phyloP scores from a whole-genome alignment of 352 stramenopile species.

The Globisporangium emineosum region DNA sequence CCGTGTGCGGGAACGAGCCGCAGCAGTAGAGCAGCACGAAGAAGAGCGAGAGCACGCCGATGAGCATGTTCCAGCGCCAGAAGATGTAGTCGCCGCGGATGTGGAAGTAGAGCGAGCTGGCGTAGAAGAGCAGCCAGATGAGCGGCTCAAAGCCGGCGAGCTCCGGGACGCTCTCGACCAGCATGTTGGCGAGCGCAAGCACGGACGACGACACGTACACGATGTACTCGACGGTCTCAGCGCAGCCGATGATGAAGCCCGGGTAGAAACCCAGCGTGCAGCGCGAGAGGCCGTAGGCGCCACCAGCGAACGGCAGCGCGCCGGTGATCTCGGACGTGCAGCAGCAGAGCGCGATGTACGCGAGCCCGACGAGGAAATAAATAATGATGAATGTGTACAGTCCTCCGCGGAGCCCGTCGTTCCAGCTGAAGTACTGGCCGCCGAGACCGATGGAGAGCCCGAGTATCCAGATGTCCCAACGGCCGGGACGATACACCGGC shows the following conservation, averaged over 20 bases:
- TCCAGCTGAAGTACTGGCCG: conserved; percentile 39
- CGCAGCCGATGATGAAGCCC: conserved; percentile 32
- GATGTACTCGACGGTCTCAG: conserved; percentile 34
- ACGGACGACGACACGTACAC: conserved; percentile 27
- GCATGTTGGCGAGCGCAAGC: conserved; percentile 23
- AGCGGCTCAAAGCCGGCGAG: conserved; percentile 19
- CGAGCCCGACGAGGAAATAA: conserved; percentile 22
- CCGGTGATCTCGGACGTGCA: conserved; percentile 31
- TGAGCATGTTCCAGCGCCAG: conserved; percentile 28
- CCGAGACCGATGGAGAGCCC: conserved; percentile 32
- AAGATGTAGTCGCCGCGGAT: conserved; percentile 25
- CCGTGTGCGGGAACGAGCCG: conserved; percentile 23
- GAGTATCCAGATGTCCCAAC: conserved; percentile 55
- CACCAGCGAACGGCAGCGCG: conserved; percentile 31
- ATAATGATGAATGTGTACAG: conserved; percentile 24
- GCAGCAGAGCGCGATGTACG: conserved; percentile 30
- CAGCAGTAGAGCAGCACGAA: conserved; percentile 32
- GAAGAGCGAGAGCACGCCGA: conserved; percentile 28
- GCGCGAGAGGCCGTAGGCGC: conserved; percentile 28
- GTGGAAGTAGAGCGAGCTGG: conserved; percentile 21
- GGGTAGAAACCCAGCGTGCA: conserved; percentile 36
- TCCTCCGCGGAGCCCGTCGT: conserved; percentile 24
- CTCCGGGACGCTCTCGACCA: conserved; percentile 17
- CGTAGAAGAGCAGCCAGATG: conserved; percentile 27
- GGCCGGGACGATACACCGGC: conserved; percentile 92